Percentiles rank a stretch among this genome's conserved stretches.
These are phyloP conservation scores for Withania somnifera DNA, from an alignment of 305 asterid species.

Conservation along the genomic window DNA sequence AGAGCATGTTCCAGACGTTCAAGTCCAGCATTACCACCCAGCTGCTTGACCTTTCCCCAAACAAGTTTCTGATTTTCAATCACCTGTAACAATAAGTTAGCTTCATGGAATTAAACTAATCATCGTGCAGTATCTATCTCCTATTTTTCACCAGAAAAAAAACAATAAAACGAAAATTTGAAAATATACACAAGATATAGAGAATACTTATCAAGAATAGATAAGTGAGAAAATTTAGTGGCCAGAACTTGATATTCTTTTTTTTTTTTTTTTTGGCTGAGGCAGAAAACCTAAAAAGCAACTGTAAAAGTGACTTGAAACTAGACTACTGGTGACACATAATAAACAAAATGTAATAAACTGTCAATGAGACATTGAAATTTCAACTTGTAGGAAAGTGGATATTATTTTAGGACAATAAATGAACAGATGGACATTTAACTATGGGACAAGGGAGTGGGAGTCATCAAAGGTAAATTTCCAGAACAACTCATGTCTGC, in stretches of 20 bases:
- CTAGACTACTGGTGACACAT: background rate
- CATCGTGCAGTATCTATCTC: background rate
- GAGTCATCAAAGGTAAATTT: background rate
- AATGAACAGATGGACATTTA: background rate
- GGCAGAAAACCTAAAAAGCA: background rate
- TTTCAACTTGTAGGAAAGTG: background rate
- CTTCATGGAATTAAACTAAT: background rate
- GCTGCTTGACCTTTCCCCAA: constrained; percentile 8
- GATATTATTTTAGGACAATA: background rate
- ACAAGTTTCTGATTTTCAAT: constrained; percentile 18
- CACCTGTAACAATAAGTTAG: constrained; percentile 8
- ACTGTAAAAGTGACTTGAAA: background rate
- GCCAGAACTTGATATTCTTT: background rate
- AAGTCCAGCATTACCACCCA: constrained; percentile 17
- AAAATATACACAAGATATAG: background rate
- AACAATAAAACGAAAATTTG: background rate
- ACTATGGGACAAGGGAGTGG: background rate
- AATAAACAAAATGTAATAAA: background rate
- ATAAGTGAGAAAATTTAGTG: background rate
- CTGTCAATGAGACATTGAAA: background rate
- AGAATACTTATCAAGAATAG: background rate
- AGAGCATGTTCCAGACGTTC: constrained; percentile 13
- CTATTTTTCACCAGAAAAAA: background rate
- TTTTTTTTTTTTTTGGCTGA: background rate
- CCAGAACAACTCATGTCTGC: background rate